A percentile compares a stretch with the other conserved stretches of the same genome.
Conservation (phyloP, 169 alveolate genomes). For the Cryptosporidium muris region DNA sequence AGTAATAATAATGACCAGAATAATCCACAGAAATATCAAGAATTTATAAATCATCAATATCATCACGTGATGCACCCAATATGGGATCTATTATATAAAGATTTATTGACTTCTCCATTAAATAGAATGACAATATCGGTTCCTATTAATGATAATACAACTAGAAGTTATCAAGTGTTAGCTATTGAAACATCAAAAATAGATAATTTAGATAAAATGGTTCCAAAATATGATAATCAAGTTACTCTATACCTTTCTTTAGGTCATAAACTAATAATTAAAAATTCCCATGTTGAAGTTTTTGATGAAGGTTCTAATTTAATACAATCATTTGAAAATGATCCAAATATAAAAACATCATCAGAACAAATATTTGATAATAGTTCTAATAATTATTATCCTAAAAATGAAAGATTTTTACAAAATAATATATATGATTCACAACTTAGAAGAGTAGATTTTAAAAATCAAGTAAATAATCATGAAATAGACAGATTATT, state of each 20-base stretch:
- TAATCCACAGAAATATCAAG: constrained; percentile 7
- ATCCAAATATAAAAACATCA: background rate
- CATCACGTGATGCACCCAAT: background rate
- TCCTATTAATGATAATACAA: constrained; percentile 23
- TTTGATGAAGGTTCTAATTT: constrained; percentile 20
- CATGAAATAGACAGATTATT: too few relatives aligned
- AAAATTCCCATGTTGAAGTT: constrained; percentile 18
- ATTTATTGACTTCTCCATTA: constrained; percentile 34
- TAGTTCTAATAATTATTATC: background rate
- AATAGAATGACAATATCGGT: constrained; percentile 43
- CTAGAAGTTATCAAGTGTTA: constrained; percentile 57
- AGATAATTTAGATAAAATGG: constrained; percentile 3
- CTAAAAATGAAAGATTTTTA: background rate
- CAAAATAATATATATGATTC: background rate
- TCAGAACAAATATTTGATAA: background rate
- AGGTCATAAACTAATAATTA: constrained; percentile 29
- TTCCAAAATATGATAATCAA: too few relatives aligned
- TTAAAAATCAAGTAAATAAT: background rate
- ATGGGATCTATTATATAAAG: constrained; percentile 25
- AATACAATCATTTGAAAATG: constrained; percentile 13
- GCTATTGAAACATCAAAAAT: constrained; percentile 27
- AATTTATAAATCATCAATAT: background rate
- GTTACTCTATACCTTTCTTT: constrained; percentile 22
- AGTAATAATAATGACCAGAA: background rate
- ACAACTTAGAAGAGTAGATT: constrained; percentile 27